A percentile compares a stretch with the other conserved stretches of the same genome.
Evolutionary conservation across 1,284 basidiomycete genomes (phyloP).

Genomic region (Neolentinus lepideus): DNA sequence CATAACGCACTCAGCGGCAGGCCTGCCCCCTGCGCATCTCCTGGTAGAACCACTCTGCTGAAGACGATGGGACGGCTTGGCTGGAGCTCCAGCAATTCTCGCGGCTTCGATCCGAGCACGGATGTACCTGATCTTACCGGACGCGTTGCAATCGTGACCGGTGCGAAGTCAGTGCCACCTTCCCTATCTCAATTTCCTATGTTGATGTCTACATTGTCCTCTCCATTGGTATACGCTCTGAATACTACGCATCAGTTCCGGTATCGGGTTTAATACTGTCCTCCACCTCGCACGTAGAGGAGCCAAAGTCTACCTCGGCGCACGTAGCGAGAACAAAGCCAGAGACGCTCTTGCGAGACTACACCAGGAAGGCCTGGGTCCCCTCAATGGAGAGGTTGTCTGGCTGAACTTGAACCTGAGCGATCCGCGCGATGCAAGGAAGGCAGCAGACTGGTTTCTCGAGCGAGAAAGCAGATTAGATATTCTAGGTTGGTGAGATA

Average conservation of each 20-base stretch:
- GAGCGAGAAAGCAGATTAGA: slow-evolving; percentile 8
- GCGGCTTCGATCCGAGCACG: not conserved
- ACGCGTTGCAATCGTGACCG: slow-evolving; percentile 3
- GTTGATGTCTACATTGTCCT: too few relatives aligned
- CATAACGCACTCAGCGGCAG: too few relatives aligned
- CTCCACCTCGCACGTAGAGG: slow-evolving; percentile 31
- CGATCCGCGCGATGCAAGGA: slow-evolving; percentile 1
- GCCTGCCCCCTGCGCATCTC: too few relatives aligned
- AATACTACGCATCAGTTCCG: slow-evolving; percentile 15
- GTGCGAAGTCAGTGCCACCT: not conserved
- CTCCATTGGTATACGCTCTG: too few relatives aligned
- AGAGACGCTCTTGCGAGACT: slow-evolving; percentile 28
- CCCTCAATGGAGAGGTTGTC: slow-evolving; percentile 11
- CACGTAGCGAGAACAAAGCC: slow-evolving; percentile 30
- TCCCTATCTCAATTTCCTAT: not conserved
- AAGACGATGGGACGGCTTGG: too few relatives aligned
- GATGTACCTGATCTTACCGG: slow-evolving; percentile 5
- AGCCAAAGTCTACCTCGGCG: slow-evolving; percentile 37
- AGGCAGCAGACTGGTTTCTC: slow-evolving; percentile 8
- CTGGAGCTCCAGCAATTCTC: not conserved
- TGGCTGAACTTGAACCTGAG: slow-evolving; percentile 8
- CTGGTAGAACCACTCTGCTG: too few relatives aligned
- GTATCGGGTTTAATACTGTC: slow-evolving; percentile 32
- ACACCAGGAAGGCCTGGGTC: slow-evolving; percentile 24
- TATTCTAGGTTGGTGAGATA: slow-evolving; percentile 8